These are phyloP conservation scores for Aspergillus jensenii DNA, from an alignment of 2,329 filamentous ascomycete species.

Conservation along the genomic window DNA sequence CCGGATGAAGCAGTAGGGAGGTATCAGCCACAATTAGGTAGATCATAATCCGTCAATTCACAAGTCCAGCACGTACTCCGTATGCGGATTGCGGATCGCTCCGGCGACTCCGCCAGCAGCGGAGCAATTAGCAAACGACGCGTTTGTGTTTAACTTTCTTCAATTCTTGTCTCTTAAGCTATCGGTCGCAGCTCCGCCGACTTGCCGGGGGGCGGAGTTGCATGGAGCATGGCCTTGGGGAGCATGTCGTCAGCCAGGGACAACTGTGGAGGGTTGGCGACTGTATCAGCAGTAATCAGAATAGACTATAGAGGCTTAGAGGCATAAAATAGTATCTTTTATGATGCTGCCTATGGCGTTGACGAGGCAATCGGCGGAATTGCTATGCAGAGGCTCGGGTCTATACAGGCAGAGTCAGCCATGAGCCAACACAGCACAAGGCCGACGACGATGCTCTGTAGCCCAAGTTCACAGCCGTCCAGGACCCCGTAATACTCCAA, in stretches of 20 bases:
- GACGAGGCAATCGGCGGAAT: background rate
- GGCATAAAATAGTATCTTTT: slow-evolving; percentile 4
- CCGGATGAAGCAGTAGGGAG: background rate
- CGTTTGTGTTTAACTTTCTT: background rate
- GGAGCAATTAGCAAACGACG: background rate
- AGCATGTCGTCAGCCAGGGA: slow-evolving; percentile 7
- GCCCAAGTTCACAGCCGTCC: background rate
- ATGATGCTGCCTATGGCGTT: slow-evolving; percentile 9
- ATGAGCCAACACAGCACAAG: background rate
- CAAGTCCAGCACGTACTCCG: background rate
- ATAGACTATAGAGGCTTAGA: background rate
- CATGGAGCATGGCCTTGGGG: background rate
- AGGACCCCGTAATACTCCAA: background rate
- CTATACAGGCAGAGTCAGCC: background rate
- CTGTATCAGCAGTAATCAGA: background rate
- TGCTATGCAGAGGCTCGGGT: background rate
- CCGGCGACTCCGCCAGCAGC: background rate
- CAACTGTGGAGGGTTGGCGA: background rate
- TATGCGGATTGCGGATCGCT: background rate
- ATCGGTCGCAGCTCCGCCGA: slow-evolving; percentile 7
- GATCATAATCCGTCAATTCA: background rate
- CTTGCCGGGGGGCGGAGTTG: slow-evolving; percentile 10
- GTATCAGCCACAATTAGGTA: background rate
- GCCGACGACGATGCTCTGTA: background rate
- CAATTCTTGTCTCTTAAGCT: background rate